These are phyloP conservation scores for Monosporascus sp. DNA, from an alignment of 2,329 filamentous ascomycete genomes.

Conservation along the genomic window DNA sequence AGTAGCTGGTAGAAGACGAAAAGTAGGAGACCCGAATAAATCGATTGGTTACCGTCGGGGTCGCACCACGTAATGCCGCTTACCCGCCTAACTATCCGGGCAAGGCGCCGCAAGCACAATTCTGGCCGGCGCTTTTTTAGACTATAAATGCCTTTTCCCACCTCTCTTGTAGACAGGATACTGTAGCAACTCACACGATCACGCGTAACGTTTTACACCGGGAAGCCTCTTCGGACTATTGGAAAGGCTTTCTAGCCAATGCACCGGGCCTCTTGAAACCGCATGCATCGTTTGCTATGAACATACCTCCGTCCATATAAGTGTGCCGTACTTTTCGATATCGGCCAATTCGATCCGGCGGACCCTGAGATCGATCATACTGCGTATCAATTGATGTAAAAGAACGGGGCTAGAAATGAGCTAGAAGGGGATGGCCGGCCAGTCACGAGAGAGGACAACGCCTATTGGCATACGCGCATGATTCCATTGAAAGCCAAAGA, in stretches of 20 bases:
- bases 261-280: background rate
- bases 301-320: background rate
- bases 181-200: too few relatives aligned
- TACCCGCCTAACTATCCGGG: constrained; percentile 1
- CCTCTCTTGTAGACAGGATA: too few relatives aligned
- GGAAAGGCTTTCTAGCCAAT: background rate
- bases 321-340: too few relatives aligned
- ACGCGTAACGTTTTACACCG: background rate
- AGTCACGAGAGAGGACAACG: background rate
- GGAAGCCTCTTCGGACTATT: background rate
- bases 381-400: background rate
- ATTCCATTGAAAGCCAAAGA: background rate
- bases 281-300: background rate
- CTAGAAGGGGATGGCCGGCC: background rate
- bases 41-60: background rate
- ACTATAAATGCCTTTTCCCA: background rate
- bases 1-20: too few relatives aligned
- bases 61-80: background rate
- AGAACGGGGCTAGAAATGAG: background rate
- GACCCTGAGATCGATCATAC: too few relatives aligned
- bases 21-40: background rate
- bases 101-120: constrained; percentile 1
- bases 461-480: too few relatives aligned
- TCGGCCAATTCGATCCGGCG: too few relatives aligned
- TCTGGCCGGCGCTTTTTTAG: background rate